A percentile compares a stretch with the other conserved stretches of the same genome.
Evolutionary conservation across 2,329 filamentous ascomycete genomes (phyloP).

Genomic region (Penicillium sclerotigenum): DNA sequence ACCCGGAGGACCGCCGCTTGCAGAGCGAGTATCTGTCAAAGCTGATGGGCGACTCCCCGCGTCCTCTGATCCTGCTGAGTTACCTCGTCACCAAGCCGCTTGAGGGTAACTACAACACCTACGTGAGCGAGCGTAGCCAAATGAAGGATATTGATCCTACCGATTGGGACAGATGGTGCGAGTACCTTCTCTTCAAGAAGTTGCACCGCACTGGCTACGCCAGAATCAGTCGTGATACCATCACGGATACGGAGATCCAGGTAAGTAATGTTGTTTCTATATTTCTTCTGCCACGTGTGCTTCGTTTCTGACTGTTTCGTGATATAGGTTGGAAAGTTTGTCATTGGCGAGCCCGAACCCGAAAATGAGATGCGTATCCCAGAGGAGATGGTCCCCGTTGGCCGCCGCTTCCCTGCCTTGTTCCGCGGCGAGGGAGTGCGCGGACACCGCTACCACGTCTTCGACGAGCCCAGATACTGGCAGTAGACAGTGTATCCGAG

Average conservation of each 20-base stretch:
- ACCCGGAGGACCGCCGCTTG: conserved; percentile 82
- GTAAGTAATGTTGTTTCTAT: conserved; percentile 43
- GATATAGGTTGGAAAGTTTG: conserved; percentile 78
- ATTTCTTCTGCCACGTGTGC: background rate
- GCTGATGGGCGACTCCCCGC: conserved; percentile 77
- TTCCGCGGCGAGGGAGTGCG: conserved; percentile 84
- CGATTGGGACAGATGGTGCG: conserved; percentile 98
- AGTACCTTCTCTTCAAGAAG: conserved; percentile 95
- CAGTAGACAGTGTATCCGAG: conserved; percentile 27
- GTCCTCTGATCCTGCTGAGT: conserved; percentile 79
- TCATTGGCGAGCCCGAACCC: conserved; percentile 68
- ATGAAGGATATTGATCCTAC: conserved; percentile 93
- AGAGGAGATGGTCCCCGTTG: conserved; percentile 72
- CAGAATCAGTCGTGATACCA: conserved; percentile 79
- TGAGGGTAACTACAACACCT: conserved; percentile 94
- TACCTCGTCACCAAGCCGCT: conserved; percentile 90
- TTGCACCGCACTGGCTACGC: conserved; percentile 85
- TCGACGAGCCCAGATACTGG: conserved; percentile 80
- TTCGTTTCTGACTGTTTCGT: conserved; percentile 14
- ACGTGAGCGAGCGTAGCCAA: conserved; percentile 74
- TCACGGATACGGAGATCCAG: conserved; percentile 96
- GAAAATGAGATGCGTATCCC: conserved; percentile 62
- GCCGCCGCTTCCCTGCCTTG: conserved; percentile 76
- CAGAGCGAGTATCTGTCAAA: conserved; percentile 83
- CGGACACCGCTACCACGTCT: conserved; percentile 91